phyloP scores from a whole-genome alignment of 371 early-diverging fungal genomes.

The Parasitella parasitica region DNA sequence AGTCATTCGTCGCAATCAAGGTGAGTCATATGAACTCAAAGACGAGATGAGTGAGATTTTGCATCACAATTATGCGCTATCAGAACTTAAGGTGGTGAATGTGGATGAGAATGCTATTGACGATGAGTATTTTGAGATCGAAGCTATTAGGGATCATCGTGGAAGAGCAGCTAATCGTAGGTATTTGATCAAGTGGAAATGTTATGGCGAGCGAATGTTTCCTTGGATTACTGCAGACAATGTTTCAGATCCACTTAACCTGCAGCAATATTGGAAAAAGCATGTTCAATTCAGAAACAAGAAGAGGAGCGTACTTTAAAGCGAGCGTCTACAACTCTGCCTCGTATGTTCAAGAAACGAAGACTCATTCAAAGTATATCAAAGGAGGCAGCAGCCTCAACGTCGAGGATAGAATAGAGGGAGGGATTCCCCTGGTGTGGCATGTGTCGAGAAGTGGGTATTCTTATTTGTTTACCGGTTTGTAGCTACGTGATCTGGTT shows the following conservation, averaged over 20 bases:
- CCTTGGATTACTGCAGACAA: conserved; percentile 6
- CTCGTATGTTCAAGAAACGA: too few species aligned
- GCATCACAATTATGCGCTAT: conserved; percentile 4
- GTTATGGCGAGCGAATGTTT: conserved; percentile 3
- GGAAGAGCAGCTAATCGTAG: neutral
- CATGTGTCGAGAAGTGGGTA: too few species aligned
- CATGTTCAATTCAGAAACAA: neutral
- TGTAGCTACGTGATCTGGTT: too few species aligned
- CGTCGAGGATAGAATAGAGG: too few species aligned
- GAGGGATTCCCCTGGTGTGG: too few species aligned
- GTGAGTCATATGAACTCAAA: conserved; percentile 3
- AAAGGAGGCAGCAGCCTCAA: too few species aligned
- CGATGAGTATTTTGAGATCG: neutral
- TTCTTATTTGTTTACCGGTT: too few species aligned
- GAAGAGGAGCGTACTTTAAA: neutral
- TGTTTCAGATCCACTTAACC: neutral
- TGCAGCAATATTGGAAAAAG: conserved; percentile 11
- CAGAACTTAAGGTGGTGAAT: conserved; percentile 9
- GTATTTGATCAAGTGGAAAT: conserved; percentile 2
- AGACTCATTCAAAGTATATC: too few species aligned
- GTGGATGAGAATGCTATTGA: conserved; percentile 4
- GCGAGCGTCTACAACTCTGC: too few species aligned
- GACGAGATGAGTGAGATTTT: conserved; percentile 6
- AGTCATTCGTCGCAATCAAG: conserved; percentile 1
- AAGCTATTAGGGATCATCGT: conserved; percentile 8